A percentile compares a stretch with the other conserved stretches of the same genome.
phyloP scores from a whole-genome alignment of 495 filamentous ascomycete genomes.

The Aspergillus heteromorphus region DNA sequence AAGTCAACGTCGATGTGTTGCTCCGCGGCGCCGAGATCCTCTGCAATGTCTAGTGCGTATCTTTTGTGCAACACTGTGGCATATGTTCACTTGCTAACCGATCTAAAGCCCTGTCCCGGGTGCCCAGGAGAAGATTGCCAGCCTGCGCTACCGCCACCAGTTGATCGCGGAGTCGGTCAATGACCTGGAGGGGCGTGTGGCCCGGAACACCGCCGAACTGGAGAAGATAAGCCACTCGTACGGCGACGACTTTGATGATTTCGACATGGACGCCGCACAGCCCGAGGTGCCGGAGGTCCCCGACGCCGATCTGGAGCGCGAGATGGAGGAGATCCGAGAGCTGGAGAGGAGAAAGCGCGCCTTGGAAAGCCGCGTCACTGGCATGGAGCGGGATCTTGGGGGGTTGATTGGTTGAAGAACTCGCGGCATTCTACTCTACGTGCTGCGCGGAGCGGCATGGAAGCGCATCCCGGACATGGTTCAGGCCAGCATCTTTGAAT shows the following conservation, averaged over 20 bases:
- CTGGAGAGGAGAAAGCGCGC: slow-evolving; percentile 71
- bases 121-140: slow-evolving; percentile 70
- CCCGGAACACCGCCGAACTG: slow-evolving; percentile 68
- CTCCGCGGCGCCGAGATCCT: slow-evolving; percentile 87
- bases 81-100: neutral
- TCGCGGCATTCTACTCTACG: neutral
- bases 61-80: neutral
- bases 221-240: slow-evolving; percentile 63
- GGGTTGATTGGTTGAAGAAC: slow-evolving; percentile 50
- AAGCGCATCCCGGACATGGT: neutral
- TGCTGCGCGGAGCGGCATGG: neutral
- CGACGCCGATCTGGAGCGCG: slow-evolving; percentile 66
- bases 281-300: slow-evolving; percentile 50
- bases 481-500: neutral
- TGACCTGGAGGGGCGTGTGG: slow-evolving; percentile 74
- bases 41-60: slow-evolving; percentile 71
- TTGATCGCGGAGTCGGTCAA: slow-evolving; percentile 68
- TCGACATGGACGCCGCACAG: slow-evolving; percentile 36
- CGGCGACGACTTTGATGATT: slow-evolving; percentile 33
- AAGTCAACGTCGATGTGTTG: slow-evolving; percentile 83
- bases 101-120: slow-evolving; percentile 65
- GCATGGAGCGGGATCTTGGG: slow-evolving; percentile 76
- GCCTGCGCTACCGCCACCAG: slow-evolving; percentile 64
- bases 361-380: slow-evolving; percentile 70
- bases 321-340: slow-evolving; percentile 73